Base-by-base conservation (phyloP, 495 filamentous ascomycete species). In the Penicillium turbatum region DNA sequence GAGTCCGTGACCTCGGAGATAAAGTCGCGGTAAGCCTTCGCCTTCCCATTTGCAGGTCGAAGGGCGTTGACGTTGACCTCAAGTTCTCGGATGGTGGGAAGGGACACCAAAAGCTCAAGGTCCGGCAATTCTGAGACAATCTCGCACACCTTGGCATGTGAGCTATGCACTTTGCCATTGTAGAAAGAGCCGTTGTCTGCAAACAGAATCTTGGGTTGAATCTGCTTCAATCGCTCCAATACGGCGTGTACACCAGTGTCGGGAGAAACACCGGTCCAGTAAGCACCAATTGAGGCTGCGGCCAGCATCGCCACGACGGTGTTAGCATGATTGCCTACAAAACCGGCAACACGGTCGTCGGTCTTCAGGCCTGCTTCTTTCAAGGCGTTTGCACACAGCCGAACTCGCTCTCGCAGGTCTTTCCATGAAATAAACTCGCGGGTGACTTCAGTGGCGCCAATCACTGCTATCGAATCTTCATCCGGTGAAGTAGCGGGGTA, bases 231-330 rank as follows among this genome's bases (percentile, higher is more conserved):
- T 8, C 91, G 82, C 59, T 96, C 92, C 13, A 97, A 70, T 4
- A 96, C 89, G 6, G 84, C 85, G 60, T 85, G 81, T 5, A 84
- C 79, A n/a, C 89, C 89, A 29, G 82, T 90, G 65, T 95, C 89
- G 0, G 89, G 87, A 56, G 87, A 92, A 39, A 95, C 86, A 2
- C 88, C 88, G 1, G 90, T 92, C 90, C 90, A 97, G 37, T 92
- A 81, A n/a, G 87, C 90, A 16, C 91, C 91, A 11, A 96, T 68
- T 2, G 88, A 82, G 3, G 89, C 82, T 10, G 87, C 79, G 12
- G 89, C 86, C 31, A 97, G 79, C 85, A 96, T 90, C 11, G 86
- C 87, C n/a, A 95, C 82, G 10, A 97, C 74, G 0, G 91, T 84
- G 59, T 92, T 85, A 11, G 79, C 78, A 62, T 96, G 90, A 64